Evolutionary conservation across 2,329 filamentous ascomycete genomes (phyloP).

Genomic region (Aotearoamyces nothofagi): DNA sequence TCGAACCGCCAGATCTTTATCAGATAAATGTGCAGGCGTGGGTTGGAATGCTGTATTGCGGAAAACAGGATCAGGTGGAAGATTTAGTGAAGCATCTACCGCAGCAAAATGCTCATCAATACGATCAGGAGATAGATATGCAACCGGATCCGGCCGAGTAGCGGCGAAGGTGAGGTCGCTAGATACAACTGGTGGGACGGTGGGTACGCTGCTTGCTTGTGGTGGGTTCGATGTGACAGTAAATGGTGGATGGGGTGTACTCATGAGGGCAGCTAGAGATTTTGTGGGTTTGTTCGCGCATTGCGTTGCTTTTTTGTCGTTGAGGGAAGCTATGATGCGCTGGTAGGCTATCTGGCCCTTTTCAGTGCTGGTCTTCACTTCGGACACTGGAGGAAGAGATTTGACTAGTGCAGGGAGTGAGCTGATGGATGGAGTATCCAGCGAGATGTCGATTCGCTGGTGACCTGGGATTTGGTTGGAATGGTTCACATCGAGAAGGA

Average conservation of each 20-base stretch:
- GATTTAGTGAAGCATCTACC: conserved; percentile 25
- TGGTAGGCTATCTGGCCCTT: conserved; percentile 13
- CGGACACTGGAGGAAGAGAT: conserved; percentile 11
- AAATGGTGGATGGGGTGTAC: conserved; percentile 11
- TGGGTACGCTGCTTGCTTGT: conserved; percentile 4
- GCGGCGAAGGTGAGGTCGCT: conserved; percentile 26
- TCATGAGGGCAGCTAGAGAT: conserved; percentile 16
- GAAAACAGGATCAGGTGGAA: conserved; percentile 7
- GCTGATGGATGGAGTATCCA: conserved; percentile 10
- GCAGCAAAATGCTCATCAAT: conserved; percentile 60
- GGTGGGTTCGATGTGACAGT: conserved; percentile 16
- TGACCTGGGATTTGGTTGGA: conserved; percentile 61
- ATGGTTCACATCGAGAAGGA: conserved; percentile 81
- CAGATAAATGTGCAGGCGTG: conserved; percentile 24
- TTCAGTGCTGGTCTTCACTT: conserved; percentile 11
- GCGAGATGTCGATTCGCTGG: conserved; percentile 57
- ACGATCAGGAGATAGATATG: conserved; percentile 54
- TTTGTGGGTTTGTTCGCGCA: conserved; percentile 10
- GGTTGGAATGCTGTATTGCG: conserved; percentile 21
- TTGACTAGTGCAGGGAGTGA: conserved; percentile 11
- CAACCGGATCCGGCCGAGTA: conserved; percentile 36
- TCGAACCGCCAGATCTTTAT: conserved; percentile 39
- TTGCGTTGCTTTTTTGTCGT: conserved; percentile 9
- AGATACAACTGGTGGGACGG: conserved; percentile 11
- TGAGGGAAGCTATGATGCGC: conserved; percentile 12